Evolutionary conservation across 768 basidiomycete species (phyloP).

Genomic region (Podaxis sp.): DNA sequence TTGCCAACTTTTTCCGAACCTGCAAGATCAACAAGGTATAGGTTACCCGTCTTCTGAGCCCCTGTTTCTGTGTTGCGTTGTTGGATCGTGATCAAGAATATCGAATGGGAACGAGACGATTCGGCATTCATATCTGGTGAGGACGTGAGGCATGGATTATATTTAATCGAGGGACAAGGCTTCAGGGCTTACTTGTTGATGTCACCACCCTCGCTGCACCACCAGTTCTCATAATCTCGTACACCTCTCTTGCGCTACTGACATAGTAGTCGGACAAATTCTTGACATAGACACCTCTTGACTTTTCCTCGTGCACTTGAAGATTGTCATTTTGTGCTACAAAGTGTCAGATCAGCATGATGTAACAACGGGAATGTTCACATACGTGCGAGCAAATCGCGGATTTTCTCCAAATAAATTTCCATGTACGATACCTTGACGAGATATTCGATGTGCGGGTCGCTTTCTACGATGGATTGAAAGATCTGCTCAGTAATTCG

Average conservation of each 20-base stretch:
- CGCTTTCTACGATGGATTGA: constrained; percentile 94
- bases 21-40: constrained; percentile 97
- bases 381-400: constrained; percentile 94
- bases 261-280: constrained; percentile 98
- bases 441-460: constrained; percentile 93
- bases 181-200: constrained; percentile 74
- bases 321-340: constrained; percentile 96
- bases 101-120: constrained; percentile 97
- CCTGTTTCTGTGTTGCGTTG: constrained; percentile 97
- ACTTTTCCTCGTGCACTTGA: constrained; percentile 98
- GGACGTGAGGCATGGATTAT: neutral
- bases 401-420: constrained; percentile 95
- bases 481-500: constrained; percentile 99
- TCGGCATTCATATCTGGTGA: constrained; percentile 97
- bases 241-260: constrained; percentile 91
- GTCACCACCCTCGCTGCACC: constrained; percentile 89
- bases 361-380: constrained; percentile 18
- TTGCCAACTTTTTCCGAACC: constrained; percentile 99
- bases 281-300: constrained; percentile 97
- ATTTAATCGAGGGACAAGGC: neutral
- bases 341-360: constrained; percentile 15
- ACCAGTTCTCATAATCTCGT: constrained; percentile 98
- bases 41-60: constrained; percentile 92
- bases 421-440: constrained; percentile 99
- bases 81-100: constrained; percentile 96